Evolutionary conservation across 768 basidiomycete genomes (phyloP).

Genomic region (Tubosaeta sp.): DNA sequence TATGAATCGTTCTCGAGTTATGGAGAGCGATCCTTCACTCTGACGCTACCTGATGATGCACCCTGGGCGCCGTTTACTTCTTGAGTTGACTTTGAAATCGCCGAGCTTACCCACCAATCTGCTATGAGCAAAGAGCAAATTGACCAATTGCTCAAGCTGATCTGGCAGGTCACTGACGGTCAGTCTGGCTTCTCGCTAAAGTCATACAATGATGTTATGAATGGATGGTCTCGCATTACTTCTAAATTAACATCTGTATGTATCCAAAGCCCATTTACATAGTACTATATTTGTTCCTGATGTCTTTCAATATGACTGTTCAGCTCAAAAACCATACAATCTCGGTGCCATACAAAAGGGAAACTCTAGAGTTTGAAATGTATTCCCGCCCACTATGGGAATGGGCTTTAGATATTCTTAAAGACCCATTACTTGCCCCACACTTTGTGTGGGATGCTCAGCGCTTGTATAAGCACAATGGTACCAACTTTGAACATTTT

Average conservation of each 20-base stretch:
- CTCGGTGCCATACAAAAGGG: too few species aligned
- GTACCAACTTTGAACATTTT: neutral
- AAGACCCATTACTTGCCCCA: neutral
- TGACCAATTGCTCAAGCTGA: neutral
- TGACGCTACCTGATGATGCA: neutral
- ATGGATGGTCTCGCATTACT: neutral
- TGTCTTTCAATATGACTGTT: too few species aligned
- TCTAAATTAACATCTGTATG: neutral
- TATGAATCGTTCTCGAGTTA: neutral
- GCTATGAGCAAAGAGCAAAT: neutral
- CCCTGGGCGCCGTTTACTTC: neutral
- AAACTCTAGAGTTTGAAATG: neutral
- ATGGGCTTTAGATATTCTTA: neutral
- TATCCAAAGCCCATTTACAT: too few species aligned
- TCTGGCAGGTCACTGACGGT: too few species aligned
- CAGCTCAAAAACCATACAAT: too few species aligned
- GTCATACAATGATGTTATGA: neutral
- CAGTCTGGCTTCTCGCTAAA: neutral
- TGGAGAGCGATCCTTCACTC: neutral
- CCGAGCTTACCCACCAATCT: neutral
- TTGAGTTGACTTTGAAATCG: neutral
- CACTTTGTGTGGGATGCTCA: neutral
- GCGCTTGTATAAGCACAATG: neutral
- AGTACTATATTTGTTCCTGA: too few species aligned
- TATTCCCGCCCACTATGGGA: neutral